Evolutionary conservation across 2,329 filamentous ascomycete genomes (phyloP).

Genomic region (Lecanicillium sp.): DNA sequence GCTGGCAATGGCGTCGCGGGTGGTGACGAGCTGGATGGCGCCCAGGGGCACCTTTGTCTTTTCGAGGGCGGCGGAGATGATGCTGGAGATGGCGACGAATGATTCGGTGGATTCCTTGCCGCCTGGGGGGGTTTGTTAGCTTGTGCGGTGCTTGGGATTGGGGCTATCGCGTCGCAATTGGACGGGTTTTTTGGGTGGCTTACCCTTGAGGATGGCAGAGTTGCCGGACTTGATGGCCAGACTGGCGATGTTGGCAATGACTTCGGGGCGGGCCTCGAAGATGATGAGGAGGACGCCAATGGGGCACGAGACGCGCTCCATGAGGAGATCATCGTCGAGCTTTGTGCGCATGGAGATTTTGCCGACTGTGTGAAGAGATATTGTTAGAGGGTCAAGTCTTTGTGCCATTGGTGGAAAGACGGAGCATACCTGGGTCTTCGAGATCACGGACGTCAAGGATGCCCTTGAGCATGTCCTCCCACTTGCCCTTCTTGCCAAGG

Average conservation of each 20-base stretch:
- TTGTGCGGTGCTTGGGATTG: too few species aligned
- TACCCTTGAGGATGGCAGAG: constrained; percentile 87
- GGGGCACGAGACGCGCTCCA: constrained; percentile 86
- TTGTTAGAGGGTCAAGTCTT: constrained; percentile 20
- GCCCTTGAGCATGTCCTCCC: constrained; percentile 94
- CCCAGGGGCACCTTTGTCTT: constrained; percentile 70
- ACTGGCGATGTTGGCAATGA: constrained; percentile 96
- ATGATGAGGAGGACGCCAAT: constrained; percentile 98
- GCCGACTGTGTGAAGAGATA: constrained; percentile 46
- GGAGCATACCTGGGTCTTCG: constrained; percentile 69
- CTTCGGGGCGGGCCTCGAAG: constrained; percentile 94
- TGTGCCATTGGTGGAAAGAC: background rate
- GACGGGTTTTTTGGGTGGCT: too few species aligned
- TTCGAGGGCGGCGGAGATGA: constrained; percentile 72
- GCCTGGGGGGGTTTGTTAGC: constrained; percentile 33
- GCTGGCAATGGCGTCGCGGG: constrained; percentile 80
- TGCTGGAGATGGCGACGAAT: constrained; percentile 82
- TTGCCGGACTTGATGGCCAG: constrained; percentile 96
- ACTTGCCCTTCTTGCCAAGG: constrained; percentile 80
- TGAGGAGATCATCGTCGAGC: constrained; percentile 75
- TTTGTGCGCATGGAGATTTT: constrained; percentile 75
- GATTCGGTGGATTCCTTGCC: constrained; percentile 94
- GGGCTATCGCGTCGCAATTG: too few species aligned
- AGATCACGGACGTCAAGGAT: constrained; percentile 81
- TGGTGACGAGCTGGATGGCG: constrained; percentile 89